These are phyloP conservation scores for Boletus vinaceobasis DNA, from an alignment of 768 basidiomycete species.

Conservation along the genomic window DNA sequence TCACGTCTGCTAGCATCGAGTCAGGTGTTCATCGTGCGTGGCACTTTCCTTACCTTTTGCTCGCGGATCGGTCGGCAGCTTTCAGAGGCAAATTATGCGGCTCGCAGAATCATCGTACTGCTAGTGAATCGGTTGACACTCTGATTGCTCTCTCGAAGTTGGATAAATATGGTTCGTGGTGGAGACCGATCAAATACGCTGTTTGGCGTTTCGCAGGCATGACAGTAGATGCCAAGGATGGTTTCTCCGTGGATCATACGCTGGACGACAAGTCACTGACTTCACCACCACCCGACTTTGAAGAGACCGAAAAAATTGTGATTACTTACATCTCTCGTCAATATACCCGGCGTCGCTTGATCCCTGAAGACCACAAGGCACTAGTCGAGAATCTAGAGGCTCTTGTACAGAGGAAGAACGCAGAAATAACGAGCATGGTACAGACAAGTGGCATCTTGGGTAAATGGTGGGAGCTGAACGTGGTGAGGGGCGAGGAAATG, in stretches of 20 bases:
- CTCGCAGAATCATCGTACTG: constrained; percentile 63
- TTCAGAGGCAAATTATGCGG: constrained; percentile 66
- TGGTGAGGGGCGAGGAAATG: constrained; percentile 61
- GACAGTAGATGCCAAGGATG: constrained; percentile 32
- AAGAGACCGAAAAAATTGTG: constrained; percentile 50
- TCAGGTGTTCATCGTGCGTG: constrained; percentile 47
- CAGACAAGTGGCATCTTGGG: not conserved
- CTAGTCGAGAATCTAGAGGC: constrained; percentile 52
- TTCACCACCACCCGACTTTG: constrained; percentile 18
- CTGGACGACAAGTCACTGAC: not conserved
- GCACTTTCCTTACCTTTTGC: constrained; percentile 66
- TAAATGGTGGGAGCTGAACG: constrained; percentile 55
- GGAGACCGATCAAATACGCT: constrained; percentile 67
- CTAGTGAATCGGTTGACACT: constrained; percentile 61
- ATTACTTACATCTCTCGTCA: constrained; percentile 77
- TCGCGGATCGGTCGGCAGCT: constrained; percentile 75
- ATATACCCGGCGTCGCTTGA: constrained; percentile 46
- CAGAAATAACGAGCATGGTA: constrained; percentile 9
- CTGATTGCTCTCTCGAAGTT: constrained; percentile 41
- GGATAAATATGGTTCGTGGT: constrained; percentile 54
- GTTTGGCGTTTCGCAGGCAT: constrained; percentile 69
- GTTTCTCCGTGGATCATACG: constrained; percentile 10
- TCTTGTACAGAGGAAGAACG: constrained; percentile 41
- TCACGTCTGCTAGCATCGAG: constrained; percentile 21
- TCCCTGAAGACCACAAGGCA: constrained; percentile 50